Percentiles rank a stretch among this genome's conserved stretches.
Evolutionary conservation across 345 rosid species (phyloP).

Genomic region (Eucalyptus regnans): DNA sequence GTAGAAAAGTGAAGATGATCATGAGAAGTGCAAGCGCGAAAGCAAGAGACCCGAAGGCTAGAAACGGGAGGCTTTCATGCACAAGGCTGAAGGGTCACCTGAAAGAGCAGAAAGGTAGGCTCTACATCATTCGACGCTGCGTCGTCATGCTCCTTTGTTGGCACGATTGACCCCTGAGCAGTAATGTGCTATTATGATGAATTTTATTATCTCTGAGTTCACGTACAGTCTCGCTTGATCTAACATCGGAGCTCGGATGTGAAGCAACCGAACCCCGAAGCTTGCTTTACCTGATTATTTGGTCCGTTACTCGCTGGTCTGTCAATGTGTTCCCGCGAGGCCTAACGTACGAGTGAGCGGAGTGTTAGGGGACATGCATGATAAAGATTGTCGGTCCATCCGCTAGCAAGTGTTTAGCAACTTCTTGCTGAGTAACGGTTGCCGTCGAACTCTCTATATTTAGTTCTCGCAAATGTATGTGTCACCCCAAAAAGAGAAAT

Average conservation of each 20-base stretch:
- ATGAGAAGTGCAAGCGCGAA: neutral
- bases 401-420: neutral
- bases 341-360: neutral
- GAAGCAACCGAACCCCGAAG: neutral
- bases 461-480: neutral
- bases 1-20: neutral
- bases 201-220: neutral
- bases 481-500: neutral
- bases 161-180: neutral
- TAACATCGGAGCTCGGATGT: neutral
- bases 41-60: neutral
- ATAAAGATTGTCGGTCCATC: neutral
- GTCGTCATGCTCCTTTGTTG: conserved; percentile 1
- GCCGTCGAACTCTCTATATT: neutral
- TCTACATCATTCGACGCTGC: neutral
- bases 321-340: neutral
- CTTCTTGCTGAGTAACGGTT: neutral
- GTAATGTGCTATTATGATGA: neutral
- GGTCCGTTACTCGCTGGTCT: neutral
- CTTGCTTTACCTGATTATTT: neutral
- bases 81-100: neutral
- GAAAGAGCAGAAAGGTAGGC: neutral
- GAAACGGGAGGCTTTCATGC: neutral
- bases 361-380: neutral
- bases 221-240: neutral